These are phyloP conservation scores for Breynia disticha DNA, from an alignment of 441 rosid genomes.

Conservation along the genomic window DNA sequence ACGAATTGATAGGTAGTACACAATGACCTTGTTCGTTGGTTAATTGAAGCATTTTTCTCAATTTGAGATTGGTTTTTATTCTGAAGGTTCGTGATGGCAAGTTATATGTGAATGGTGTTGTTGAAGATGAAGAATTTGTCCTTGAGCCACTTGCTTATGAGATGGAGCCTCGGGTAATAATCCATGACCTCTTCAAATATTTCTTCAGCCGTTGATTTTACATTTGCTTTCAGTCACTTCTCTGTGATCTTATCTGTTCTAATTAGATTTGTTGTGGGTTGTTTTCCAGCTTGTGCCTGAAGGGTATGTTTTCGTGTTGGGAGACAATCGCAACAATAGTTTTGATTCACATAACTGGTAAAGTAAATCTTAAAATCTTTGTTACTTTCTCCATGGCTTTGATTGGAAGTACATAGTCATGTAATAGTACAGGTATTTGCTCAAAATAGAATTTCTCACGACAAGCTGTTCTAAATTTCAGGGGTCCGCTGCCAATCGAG, in stretches of 20 bases:
- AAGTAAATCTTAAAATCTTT: conserved; percentile 11
- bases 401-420: neutral
- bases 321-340: conserved; percentile 91
- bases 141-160: conserved; percentile 73
- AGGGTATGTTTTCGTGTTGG: conserved; percentile 89
- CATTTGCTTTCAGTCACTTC: neutral
- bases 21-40: conserved; percentile 3
- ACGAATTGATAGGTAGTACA: neutral
- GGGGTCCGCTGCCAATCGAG: conserved; percentile 88
- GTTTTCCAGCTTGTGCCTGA: conserved; percentile 64
- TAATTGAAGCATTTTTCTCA: neutral
- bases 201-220: neutral
- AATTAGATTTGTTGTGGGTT: neutral
- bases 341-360: conserved; percentile 94
- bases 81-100: conserved; percentile 69
- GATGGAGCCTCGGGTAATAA: conserved; percentile 74
- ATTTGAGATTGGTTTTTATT: neutral
- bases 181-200: neutral
- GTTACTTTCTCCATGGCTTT: neutral
- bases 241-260: neutral
- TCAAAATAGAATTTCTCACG: conserved; percentile 1
- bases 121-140: conserved; percentile 60
- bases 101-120: conserved; percentile 65
- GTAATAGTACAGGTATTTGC: neutral
- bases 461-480: conserved; percentile 20